Percentiles rank a stretch among this genome's conserved stretches.
These are phyloP conservation scores for Erysimum cheiranthoides DNA, from an alignment of 345 rosid species.

Conservation along the genomic window DNA sequence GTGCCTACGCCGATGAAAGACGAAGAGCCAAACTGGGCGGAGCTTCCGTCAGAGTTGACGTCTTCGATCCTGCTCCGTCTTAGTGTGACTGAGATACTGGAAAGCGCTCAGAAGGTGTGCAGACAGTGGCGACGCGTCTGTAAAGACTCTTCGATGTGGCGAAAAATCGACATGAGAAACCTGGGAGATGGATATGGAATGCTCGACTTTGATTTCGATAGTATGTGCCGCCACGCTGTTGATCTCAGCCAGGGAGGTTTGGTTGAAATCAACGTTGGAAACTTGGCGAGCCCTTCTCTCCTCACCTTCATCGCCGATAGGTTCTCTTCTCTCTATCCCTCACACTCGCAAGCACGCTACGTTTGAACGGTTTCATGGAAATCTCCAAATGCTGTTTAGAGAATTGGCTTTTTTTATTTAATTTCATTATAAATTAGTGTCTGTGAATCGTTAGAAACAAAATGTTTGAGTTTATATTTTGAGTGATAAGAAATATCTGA, in stretches of 20 bases:
- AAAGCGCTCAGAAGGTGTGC: conserved; percentile 55
- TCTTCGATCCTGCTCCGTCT: conserved; percentile 47
- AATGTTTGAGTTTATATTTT: no score
- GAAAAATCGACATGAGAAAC: conserved; percentile 49
- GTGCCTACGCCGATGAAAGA: not conserved
- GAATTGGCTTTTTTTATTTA: no score
- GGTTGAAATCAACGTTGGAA: conserved; percentile 44
- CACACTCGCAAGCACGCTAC: not conserved
- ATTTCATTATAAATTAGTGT: no score
- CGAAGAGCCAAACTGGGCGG: conserved; percentile 47
- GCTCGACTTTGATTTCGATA: not conserved
- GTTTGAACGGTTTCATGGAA: not conserved
- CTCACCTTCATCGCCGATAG: conserved; percentile 48
- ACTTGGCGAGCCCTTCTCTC: conserved; percentile 47
- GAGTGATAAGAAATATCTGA: no score
- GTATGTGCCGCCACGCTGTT: conserved; percentile 53
- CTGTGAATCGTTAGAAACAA: no score
- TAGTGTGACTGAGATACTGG: conserved; percentile 46
- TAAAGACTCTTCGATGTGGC: conserved; percentile 59
- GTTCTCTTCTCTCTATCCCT: not conserved
- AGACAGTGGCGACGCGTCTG: conserved; percentile 53
- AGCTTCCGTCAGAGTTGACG: conserved; percentile 57
- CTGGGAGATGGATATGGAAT: not conserved
- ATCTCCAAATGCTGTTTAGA: not conserved
- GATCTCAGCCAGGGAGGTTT: conserved; percentile 56